Conservation (phyloP, 257 asterid genomes). For the Solanum rostratum region DNA sequence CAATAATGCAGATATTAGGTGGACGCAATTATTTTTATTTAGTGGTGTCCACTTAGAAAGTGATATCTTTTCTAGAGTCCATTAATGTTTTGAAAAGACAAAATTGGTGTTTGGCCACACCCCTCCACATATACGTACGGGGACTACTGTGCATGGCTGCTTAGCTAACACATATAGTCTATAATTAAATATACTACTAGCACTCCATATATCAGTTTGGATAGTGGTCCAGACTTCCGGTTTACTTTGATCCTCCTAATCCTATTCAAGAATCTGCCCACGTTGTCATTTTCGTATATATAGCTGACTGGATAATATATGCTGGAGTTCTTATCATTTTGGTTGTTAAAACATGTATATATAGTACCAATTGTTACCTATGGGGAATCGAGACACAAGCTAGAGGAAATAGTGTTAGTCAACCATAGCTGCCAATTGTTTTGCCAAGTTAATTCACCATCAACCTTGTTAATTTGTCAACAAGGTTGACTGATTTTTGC, state of each 20-base stretch:
- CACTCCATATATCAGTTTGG: background rate
- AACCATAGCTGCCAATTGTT: too few relatives aligned
- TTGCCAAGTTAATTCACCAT: too few relatives aligned
- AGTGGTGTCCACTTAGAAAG: slow-evolving; percentile 11
- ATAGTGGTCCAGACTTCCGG: background rate
- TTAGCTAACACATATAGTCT: background rate
- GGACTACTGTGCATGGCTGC: background rate
- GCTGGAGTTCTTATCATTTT: background rate
- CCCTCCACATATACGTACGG: background rate
- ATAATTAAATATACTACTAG: background rate
- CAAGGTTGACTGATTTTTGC: too few relatives aligned
- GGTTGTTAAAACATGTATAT: background rate
- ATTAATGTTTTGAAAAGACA: background rate
- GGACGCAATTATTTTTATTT: slow-evolving; percentile 6
- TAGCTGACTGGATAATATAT: background rate
- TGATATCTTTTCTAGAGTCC: slow-evolving; percentile 9
- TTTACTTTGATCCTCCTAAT: background rate
- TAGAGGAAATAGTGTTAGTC: background rate
- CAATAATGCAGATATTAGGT: slow-evolving; percentile 8
- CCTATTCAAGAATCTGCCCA: background rate
- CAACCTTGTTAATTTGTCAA: too few relatives aligned
- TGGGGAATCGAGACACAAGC: background rate
- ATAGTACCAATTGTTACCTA: background rate
- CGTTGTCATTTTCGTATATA: background rate
- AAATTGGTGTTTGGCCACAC: background rate